Percentiles rank a stretch among this genome's conserved stretches.
Conservation (phyloP, 2,329 filamentous ascomycete species). For the Arachnopeziza araneosa region DNA sequence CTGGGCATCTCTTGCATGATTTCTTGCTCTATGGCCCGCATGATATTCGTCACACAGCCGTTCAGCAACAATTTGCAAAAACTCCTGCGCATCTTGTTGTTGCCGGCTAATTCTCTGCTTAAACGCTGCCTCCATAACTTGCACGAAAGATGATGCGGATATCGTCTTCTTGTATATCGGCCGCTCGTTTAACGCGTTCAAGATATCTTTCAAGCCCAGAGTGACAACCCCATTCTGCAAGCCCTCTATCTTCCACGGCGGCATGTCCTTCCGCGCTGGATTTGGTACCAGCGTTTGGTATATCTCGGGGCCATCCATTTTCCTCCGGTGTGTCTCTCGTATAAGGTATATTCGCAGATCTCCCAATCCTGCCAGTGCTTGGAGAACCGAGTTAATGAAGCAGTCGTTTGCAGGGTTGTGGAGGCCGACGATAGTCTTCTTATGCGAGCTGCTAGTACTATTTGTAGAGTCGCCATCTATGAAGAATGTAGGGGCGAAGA, state of each 20-base stretch:
- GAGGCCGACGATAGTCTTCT: constrained; percentile 84
- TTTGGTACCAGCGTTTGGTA: constrained; percentile 58
- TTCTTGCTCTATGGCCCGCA: constrained; percentile 70
- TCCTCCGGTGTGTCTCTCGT: constrained; percentile 78
- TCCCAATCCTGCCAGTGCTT: constrained; percentile 83
- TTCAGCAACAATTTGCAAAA: constrained; percentile 89
- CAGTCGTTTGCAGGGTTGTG: constrained; percentile 91
- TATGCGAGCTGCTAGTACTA: constrained; percentile 50
- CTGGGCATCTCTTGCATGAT: constrained; percentile 40
- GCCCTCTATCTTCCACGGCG: constrained; percentile 57
- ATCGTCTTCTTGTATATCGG: constrained; percentile 94
- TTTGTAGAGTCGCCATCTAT: constrained; percentile 72
- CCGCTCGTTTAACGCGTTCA: constrained; percentile 88
- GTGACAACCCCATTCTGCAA: constrained; percentile 81
- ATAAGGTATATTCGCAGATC: constrained; percentile 90
- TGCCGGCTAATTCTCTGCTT: constrained; percentile 85
- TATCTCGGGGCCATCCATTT: constrained; percentile 70
- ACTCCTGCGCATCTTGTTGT: constrained; percentile 97
- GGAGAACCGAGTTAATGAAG: constrained; percentile 94
- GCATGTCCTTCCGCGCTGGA: constrained; percentile 41
- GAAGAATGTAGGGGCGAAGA: constrained; percentile 95
- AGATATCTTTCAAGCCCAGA: constrained; percentile 80
- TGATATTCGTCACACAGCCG: constrained; percentile 91
- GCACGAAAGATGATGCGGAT: constrained; percentile 77
- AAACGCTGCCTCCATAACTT: constrained; percentile 78